Evolutionary conservation across 306 rosid species (phyloP), one percentile per base, ranked within the genome.

Genomic region (Vigna mungo): DNA sequence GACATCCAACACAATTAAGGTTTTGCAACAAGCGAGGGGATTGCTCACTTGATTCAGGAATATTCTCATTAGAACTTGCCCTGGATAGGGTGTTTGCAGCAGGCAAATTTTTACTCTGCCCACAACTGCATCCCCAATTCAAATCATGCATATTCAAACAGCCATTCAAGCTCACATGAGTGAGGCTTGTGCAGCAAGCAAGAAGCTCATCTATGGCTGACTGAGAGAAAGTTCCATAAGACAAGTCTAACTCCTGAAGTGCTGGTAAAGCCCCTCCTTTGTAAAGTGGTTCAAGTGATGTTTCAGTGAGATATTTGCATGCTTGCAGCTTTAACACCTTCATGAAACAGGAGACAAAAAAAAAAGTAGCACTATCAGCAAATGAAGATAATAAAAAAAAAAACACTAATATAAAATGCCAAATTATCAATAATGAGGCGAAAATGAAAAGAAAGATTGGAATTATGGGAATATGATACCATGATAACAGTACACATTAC

Each of bases 151-250:
- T 85, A 83, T 93, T 89, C 69, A 81, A 89, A 80, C 97, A 93
- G 82, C 97, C 97, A 85, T 90, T 93, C 85, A 93, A 82, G 88
- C 97, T 90, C 89, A 93, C 86, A 75, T 85, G 94, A 30, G 91
- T 93, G 23, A 93, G 91, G 71, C 84, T 93, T 1, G 86, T 88
- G 83, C 97, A 88, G 81, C 90, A 88, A 71, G 93, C 84, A 78
- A 93, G 89, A 88, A 93, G 97, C 82, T 90, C 94, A 62, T 90
- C 97, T 37, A 93, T 90, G 49, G 96, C 92, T 74, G 94, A 86
- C 46, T 87, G 97, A 78, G 93, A 89, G 27, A 93, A 87, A 32
- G 90, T 85, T 80, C 94, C 96, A 17, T 93, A 89, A 23, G 97
- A 93, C 81, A 93, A 76, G 81, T 93, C 96, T 79, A 93, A 82